Evolutionary conservation across 805 yeast species (phyloP), one percentile per base, ranked within the genome.

Genomic region (Lachancea sp.): DNA sequence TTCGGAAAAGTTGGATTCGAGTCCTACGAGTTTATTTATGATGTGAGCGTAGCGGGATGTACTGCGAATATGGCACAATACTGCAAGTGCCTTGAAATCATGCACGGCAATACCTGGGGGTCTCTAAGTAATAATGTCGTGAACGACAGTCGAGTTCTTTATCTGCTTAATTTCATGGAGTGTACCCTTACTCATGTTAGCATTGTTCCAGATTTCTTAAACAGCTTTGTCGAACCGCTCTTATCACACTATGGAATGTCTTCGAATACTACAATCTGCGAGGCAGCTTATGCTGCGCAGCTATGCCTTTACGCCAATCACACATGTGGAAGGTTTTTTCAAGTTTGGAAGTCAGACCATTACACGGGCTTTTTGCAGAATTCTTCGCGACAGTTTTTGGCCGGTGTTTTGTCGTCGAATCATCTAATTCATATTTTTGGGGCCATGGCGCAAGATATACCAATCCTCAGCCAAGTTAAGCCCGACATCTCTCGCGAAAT

Each of bases 1-100:
- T 50, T 59, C 36, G 63, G 64, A 2, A 38, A 44, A 0, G 34
- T 35, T 3, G 64, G 60, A 1, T 59, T 60, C 29, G 47, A 51
- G 24, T 45, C 57, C 5, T 60, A 58, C 34, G 55, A 53, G 26
- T 49, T 47, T 22, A 49, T 56, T 16, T 49, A 53, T 32, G 51
- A 52, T 7, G 30, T 54, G 4, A 23, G 49, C 11, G 34, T 44
- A 21, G 26, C 38, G 11, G 56, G 49, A 2, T 23, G 52, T 17
- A 35, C 41, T 8, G 34, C 25, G 20, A 20, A 33, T 9, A 12
- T 13, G 8, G 19, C 26, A 11, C 24, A 21, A 11, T 38, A 34
- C 8, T 20, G 13, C 20, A 12, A 43, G 19, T 16, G 42, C 6
- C 32, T 52, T 8, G 36, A 38, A 5, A 25, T 42, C 4, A 53